Percentiles rank a stretch among this genome's conserved stretches.
Conservation (phyloP, 306 rosid species). For the Delonix regia region DNA sequence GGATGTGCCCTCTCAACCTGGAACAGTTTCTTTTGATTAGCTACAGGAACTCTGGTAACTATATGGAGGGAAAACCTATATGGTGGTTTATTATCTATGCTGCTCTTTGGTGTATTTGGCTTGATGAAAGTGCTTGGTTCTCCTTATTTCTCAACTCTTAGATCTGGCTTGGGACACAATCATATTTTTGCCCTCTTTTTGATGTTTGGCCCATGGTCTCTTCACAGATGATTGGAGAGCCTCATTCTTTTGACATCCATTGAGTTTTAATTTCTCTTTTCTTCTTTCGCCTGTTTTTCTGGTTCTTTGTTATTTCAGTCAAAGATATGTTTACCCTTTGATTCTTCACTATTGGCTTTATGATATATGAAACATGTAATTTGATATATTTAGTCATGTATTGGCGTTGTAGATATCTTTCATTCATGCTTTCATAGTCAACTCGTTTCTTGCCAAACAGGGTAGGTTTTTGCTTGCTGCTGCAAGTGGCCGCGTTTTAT, state of each 20-base stretch:
- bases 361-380: conserved; percentile 2
- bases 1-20: neutral
- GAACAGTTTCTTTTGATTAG: neutral
- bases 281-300: conserved; percentile 7
- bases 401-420: neutral
- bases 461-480: conserved; percentile 98
- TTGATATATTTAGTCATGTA: neutral
- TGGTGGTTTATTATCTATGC: neutral
- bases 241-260: neutral
- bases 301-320: neutral
- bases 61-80: neutral
- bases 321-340: conserved; percentile 20
- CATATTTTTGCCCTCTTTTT: neutral
- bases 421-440: conserved; percentile 22
- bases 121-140: neutral
- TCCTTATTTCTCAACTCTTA: neutral
- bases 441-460: conserved; percentile 48
- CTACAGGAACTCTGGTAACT: neutral
- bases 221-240: neutral
- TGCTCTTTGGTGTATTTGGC: neutral
- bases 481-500: conserved; percentile 85
- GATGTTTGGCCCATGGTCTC: neutral
- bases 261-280: neutral
- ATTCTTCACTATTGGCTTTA: conserved; percentile 18
- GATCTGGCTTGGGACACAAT: neutral